A percentile compares a stretch with the other conserved stretches of the same genome.
Conservation (phyloP, 768 basidiomycete genomes). For the Phylloporus sp. region DNA sequence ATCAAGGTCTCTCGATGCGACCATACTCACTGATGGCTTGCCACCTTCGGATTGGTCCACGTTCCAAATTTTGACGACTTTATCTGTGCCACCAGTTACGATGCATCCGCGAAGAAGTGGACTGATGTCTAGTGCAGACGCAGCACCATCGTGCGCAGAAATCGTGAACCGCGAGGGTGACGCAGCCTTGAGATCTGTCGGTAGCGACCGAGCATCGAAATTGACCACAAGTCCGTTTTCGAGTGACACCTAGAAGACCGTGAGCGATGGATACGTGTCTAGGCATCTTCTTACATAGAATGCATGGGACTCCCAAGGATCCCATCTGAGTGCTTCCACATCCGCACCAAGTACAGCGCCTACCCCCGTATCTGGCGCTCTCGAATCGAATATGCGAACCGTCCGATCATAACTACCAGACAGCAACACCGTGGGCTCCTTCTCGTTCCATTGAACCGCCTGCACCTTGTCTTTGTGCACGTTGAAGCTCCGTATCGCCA, state of each 20-base stretch:
- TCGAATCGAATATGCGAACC: conserved; percentile 90
- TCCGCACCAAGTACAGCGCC: conserved; percentile 87
- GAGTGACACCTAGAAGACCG: conserved; percentile 68
- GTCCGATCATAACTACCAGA: conserved; percentile 95
- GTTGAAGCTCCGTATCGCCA: conserved; percentile 80
- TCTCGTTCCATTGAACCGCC: conserved; percentile 91
- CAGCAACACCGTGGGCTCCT: conserved; percentile 83
- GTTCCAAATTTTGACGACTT: conserved; percentile 96
- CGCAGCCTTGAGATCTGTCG: conserved; percentile 59
- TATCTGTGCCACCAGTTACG: conserved; percentile 93
- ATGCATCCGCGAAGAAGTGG: conserved; percentile 87
- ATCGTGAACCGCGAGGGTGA: conserved; percentile 82
- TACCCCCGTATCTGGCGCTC: conserved; percentile 77
- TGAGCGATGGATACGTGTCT: background rate
- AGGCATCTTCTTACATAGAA: conserved; percentile 69
- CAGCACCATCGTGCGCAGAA: conserved; percentile 89
- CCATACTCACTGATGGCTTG: conserved; percentile 76
- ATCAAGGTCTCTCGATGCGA: conserved; percentile 84
- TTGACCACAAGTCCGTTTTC: conserved; percentile 94
- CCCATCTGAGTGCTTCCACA: conserved; percentile 93
- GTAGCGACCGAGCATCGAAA: conserved; percentile 84
- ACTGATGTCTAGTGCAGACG: conserved; percentile 86
- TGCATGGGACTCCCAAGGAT: conserved; percentile 84
- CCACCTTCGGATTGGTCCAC: conserved; percentile 60
- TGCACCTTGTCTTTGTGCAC: conserved; percentile 94